Evolutionary conservation across 1,284 basidiomycete species (phyloP), one percentile per base, ranked within the genome.

Genomic region (Fomitopsis pinicola): DNA sequence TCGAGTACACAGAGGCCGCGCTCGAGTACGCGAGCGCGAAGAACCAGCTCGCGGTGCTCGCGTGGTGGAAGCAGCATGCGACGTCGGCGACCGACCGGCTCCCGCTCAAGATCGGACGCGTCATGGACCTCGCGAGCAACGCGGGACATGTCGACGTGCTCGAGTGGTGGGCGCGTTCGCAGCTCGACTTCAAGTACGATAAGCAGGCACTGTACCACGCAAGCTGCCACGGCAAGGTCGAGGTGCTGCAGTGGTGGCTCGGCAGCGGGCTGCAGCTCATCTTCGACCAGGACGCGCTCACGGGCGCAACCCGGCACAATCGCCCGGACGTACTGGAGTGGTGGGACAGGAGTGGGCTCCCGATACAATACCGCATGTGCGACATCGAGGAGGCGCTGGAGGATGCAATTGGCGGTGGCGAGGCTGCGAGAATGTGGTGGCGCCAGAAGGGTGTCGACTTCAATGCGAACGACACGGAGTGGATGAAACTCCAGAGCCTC

Each of bases 341-440:
- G 92, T 94, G 92, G 92, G 82, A 90, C 64, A 82, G 82, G 66
- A 88, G 84, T 58, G 86, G 86, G 8, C 76, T 94, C 55, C 81
- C 87, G 4, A 85, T 94, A 61, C 87, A 89, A 69, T 94, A 92
- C 72, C 82, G 91, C 56, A 86, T 91, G 82, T 92, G 91, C 69
- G 91, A 94, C 76, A 86, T 89, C 59, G 92, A 94, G 70, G 92
- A 92, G 76, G 92, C 91, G 3, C 73, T 94, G 65, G 91, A 94
- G 72, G 91, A 94, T 67, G 87, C 89, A 1, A 89, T 91, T 56
- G 88, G 87, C 3, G 88, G 86, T 10, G 89, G 88, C 6, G 82
- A 85, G 64, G 80, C 79, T 57, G 89, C 87, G 14, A 81, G 89
- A 67, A 78, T 77, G 58, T 93, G 91, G 91, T 93, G 91, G 91